Conservation (phyloP, 2,329 filamentous ascomycete genomes). For the Trichoderma breve region DNA sequence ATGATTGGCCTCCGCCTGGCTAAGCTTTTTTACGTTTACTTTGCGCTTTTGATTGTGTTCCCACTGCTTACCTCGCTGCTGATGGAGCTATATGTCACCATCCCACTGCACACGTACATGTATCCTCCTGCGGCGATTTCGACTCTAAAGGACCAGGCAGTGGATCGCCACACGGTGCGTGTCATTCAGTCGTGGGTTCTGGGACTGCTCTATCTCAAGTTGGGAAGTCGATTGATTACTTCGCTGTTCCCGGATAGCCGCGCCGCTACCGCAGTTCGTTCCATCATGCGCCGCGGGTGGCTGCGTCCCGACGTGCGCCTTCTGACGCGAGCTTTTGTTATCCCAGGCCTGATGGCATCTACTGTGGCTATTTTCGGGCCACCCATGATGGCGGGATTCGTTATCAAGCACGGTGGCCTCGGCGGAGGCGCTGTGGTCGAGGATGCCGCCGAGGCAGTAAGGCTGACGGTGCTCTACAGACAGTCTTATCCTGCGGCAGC, state of each 20-base stretch:
- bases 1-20: slow-evolving; percentile 33
- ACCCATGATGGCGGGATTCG: slow-evolving; percentile 50
- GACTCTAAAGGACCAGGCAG: slow-evolving; percentile 27
- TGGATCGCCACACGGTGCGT: slow-evolving; percentile 66
- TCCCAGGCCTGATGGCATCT: slow-evolving; percentile 68
- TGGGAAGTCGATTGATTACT: slow-evolving; percentile 67
- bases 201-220: slow-evolving; percentile 84
- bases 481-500: slow-evolving; percentile 68
- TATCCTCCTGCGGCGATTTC: slow-evolving; percentile 38
- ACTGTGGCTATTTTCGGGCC: slow-evolving; percentile 63
- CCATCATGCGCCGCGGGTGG: slow-evolving; percentile 72
- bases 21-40: slow-evolving; percentile 70
- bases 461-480: slow-evolving; percentile 45
- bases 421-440: slow-evolving; percentile 26
- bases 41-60: slow-evolving; percentile 71
- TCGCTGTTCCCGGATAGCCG: slow-evolving; percentile 67
- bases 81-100: slow-evolving; percentile 82
- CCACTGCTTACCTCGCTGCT: slow-evolving; percentile 77
- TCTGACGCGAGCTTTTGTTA: slow-evolving; percentile 81
- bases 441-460: slow-evolving; percentile 30
- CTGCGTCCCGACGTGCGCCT: slow-evolving; percentile 74
- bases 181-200: slow-evolving; percentile 93
- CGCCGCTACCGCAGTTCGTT: slow-evolving; percentile 70
- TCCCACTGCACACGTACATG: slow-evolving; percentile 82
- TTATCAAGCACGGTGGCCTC: slow-evolving; percentile 31